Conservation (phyloP, 1,284 basidiomycete genomes). For the Chalciporus piperatoides region DNA sequence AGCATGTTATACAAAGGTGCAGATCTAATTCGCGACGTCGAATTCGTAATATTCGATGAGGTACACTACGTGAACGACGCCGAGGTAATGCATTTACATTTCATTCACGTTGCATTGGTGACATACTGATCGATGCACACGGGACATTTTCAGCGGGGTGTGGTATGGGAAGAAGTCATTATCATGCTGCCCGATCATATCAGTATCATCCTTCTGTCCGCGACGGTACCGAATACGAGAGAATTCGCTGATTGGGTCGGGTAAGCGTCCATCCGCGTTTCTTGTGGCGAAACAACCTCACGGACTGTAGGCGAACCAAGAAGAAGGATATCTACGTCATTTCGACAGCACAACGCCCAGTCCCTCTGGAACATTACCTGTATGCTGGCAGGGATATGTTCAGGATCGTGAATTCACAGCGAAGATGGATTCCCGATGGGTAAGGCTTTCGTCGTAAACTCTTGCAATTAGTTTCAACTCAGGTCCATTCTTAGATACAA, state of each 20-base stretch:
- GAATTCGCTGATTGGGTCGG: conserved; percentile 99
- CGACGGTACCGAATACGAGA: conserved; percentile 97
- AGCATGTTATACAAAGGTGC: conserved; percentile 99
- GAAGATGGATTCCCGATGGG: conserved; percentile 78
- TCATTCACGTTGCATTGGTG: conserved; percentile 2
- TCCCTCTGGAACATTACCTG: conserved; percentile 95
- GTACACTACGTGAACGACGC: conserved; percentile 99
- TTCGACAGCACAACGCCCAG: conserved; percentile 93
- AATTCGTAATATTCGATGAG: conserved; percentile 99
- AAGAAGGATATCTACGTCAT: conserved; percentile 99
- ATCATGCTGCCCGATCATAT: conserved; percentile 98
- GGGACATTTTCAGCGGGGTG: conserved; percentile 71
- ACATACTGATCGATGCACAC: conserved; percentile 14
- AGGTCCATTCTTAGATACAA: conserved; percentile 61
- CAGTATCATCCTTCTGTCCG: conserved; percentile 94
- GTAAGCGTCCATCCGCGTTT: conserved; percentile 45
- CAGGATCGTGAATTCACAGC: conserved; percentile 88
- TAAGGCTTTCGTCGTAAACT: conserved; percentile 32
- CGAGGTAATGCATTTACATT: conserved; percentile 60
- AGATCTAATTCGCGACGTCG: conserved; percentile 96
- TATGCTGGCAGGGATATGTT: conserved; percentile 90
- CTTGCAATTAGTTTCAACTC: conserved; percentile 6
- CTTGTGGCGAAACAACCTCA: conserved; percentile 6
- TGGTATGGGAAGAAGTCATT: conserved; percentile 99
- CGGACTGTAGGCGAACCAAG: conserved; percentile 79